Percentiles rank a stretch among this genome's conserved stretches.
Conservation (phyloP, 2,329 filamentous ascomycete species). For the Sporothrix sp. region DNA sequence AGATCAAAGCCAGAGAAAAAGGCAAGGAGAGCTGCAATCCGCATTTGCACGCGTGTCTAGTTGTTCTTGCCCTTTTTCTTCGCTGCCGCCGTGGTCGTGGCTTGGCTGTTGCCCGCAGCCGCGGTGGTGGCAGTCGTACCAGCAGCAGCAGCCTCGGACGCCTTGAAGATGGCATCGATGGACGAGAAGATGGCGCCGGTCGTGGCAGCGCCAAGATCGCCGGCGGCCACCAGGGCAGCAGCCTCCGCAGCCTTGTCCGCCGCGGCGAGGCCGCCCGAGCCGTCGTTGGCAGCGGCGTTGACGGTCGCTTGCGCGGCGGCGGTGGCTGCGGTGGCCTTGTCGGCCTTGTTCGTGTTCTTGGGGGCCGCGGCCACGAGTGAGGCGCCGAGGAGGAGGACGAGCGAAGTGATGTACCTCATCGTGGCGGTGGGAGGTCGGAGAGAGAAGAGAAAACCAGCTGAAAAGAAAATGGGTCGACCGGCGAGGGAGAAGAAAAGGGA, state of each 20-base stretch:
- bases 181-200: slow-evolving; percentile 15
- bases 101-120: not conserved
- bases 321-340: not conserved
- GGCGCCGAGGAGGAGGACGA: slow-evolving; percentile 14
- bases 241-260: slow-evolving; percentile 11
- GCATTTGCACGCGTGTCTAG: not conserved
- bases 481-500: slow-evolving; percentile 6
- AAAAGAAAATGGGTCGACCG: slow-evolving; percentile 9
- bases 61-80: slow-evolving; percentile 11
- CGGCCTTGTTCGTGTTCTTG: slow-evolving; percentile 8
- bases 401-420: slow-evolving; percentile 16
- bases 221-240: slow-evolving; percentile 12
- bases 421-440: not conserved
- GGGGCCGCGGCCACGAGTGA: slow-evolving; percentile 13
- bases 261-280: slow-evolving; percentile 7
- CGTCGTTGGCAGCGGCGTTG: slow-evolving; percentile 13
- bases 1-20: no score
- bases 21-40: no score
- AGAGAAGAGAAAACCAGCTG: not conserved
- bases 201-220: slow-evolving; percentile 15
- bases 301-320: slow-evolving; percentile 8
- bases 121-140: slow-evolving; percentile 4
- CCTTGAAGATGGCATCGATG: slow-evolving; percentile 14
- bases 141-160: slow-evolving; percentile 8
- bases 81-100: not conserved